Percentiles rank a stretch among this genome's conserved stretches.
Evolutionary conservation across 805 yeast genomes (phyloP).

Genomic region (Hyphopichia homilentoma): DNA sequence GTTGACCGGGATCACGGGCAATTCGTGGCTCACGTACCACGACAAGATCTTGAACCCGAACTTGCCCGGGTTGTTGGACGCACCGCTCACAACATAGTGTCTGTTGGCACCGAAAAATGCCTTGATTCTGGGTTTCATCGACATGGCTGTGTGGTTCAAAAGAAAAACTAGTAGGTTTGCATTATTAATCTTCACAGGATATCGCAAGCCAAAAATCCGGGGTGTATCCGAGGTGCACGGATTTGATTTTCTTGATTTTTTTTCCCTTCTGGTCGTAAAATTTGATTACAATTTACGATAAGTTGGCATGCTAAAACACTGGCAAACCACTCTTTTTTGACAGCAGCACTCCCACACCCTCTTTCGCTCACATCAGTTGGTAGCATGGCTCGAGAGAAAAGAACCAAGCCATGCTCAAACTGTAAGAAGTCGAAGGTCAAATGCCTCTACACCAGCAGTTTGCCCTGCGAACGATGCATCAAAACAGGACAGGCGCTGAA

Average conservation of each 20-base stretch:
- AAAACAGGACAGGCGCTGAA: slow-evolving; percentile 40
- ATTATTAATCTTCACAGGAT: neutral
- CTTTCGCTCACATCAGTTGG: no score
- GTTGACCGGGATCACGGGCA: slow-evolving; percentile 66
- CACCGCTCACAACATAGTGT: slow-evolving; percentile 67
- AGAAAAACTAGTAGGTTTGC: neutral
- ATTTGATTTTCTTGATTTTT: no score
- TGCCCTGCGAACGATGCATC: slow-evolving; percentile 59
- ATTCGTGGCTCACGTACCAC: slow-evolving; percentile 59
- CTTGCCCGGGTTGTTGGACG: slow-evolving; percentile 58
- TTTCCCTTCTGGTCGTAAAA: no score
- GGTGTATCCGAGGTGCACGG: neutral
- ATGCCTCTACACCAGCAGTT: slow-evolving; percentile 46
- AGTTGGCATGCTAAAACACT: no score
- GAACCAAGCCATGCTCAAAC: slow-evolving; percentile 58
- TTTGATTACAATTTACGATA: no score
- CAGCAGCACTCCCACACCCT: no score
- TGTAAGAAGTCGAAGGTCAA: slow-evolving; percentile 63
- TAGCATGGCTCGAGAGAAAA: slow-evolving; percentile 32
- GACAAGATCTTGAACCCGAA: slow-evolving; percentile 65
- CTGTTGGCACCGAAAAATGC: slow-evolving; percentile 51
- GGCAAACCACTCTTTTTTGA: no score
- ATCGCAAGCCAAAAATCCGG: no score
- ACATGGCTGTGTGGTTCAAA: slow-evolving; percentile 19
- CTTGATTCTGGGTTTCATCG: slow-evolving; percentile 34